Evolutionary conservation across 2,329 filamentous ascomycete species (phyloP).

Genomic region (Cyphellophora europaea): DNA sequence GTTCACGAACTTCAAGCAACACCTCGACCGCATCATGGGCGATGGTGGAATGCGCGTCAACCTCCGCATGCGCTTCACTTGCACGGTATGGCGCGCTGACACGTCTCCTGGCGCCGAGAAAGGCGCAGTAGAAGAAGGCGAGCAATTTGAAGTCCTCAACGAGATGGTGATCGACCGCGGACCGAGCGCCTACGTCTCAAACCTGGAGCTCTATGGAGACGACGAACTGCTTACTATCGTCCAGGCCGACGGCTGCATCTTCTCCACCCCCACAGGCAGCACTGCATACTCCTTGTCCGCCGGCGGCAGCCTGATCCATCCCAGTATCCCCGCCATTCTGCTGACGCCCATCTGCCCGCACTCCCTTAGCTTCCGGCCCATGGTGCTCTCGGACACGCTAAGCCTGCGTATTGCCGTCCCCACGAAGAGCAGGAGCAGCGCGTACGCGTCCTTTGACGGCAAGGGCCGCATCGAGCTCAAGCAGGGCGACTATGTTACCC

Average conservation of each 20-base stretch:
- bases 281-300: slow-evolving; percentile 96
- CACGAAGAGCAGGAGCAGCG: slow-evolving; percentile 74
- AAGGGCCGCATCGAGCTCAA: slow-evolving; percentile 90
- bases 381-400: slow-evolving; percentile 94
- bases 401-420: slow-evolving; percentile 83
- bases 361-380: slow-evolving; percentile 90
- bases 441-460: slow-evolving; percentile 95
- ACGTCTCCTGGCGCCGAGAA: slow-evolving; percentile 33
- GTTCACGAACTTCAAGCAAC: slow-evolving; percentile 78
- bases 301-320: slow-evolving; percentile 89
- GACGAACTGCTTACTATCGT: slow-evolving; percentile 91
- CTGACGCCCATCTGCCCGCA: slow-evolving; percentile 97
- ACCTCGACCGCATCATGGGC: slow-evolving; percentile 84
- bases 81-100: slow-evolving; percentile 78
- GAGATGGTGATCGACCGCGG: slow-evolving; percentile 97
- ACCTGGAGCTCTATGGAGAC: slow-evolving; percentile 91
- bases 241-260: slow-evolving; percentile 94
- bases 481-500: slow-evolving; percentile 90
- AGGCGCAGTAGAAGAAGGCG: slow-evolving; percentile 68
- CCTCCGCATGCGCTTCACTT: slow-evolving; percentile 96
- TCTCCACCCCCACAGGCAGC: slow-evolving; percentile 87
- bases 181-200: slow-evolving; percentile 92
- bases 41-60: slow-evolving; percentile 95
- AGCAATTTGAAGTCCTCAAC: slow-evolving; percentile 97
- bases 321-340: slow-evolving; percentile 91